Base-by-base conservation (phyloP, 2,329 filamentous ascomycete species). In the Fusarium sp. region DNA sequence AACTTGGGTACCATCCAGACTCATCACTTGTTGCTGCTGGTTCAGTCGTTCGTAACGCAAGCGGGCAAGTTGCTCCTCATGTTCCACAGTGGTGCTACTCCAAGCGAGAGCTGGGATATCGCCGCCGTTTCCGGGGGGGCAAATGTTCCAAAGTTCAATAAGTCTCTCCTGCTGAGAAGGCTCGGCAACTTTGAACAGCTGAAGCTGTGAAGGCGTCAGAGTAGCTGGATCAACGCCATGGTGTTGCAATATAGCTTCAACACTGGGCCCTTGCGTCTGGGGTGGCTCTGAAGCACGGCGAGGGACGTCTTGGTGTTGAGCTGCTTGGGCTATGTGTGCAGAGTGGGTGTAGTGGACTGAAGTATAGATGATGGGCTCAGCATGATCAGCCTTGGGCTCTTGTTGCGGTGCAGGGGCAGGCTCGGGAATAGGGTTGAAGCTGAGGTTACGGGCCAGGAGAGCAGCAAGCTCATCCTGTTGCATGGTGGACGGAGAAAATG, bases 311-410 rank as follows among this genome's bases (percentile, higher is more conserved):
- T 81, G 79, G 45, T 81, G 77, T 51, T 79, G 78, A 68, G 73
- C 79, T 68, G 72, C 77, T 51, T 80, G 70, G 26, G 75, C 70
- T 36, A 78, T 80, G 80, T 97, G 94, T 50, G 92, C 86, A 14
- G 94, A 94, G 79, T 95, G 94, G 73, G 92, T 92, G 82, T 97
- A 97, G 82, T 97, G 94, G 79, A 94, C 92, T 15, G 93, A 93
- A 75, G 88, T 91, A 84, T 96, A 97, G 71, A 89, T 86, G 72
- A 94, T 91, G 54, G 83, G 85, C 64, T 83, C 82, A 50, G 78
- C 71, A 38, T 79, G 78, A 59, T 77, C 79, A 62, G 81, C 82
- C 65, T 79, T 82, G 61, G 67, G 79, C 38, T 77, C 72, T 42
- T 80, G 70, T 63, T 79, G 78, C 22, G 59, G 68, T 26, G 64